Conservation (phyloP, 2,329 filamentous ascomycete species). For the Chalaropsis thielavioides region DNA sequence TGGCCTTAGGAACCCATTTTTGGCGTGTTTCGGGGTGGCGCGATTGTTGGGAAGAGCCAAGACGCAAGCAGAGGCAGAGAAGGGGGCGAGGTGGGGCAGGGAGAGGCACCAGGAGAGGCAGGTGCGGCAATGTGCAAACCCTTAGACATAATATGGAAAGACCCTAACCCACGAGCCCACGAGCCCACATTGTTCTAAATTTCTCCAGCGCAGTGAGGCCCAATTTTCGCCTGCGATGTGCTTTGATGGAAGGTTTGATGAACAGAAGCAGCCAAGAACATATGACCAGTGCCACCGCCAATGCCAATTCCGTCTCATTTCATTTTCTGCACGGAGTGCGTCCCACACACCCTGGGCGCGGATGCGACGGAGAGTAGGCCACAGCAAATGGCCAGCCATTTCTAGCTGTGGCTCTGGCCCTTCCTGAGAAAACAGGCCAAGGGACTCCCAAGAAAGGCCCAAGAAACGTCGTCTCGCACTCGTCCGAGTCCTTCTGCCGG, state of each 20-base stretch:
- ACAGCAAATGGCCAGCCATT: neutral
- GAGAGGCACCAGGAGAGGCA: no score
- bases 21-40: neutral
- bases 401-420: neutral
- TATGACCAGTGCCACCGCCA: neutral
- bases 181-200: neutral
- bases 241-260: neutral
- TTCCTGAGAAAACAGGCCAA: neutral
- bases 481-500: neutral
- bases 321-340: neutral
- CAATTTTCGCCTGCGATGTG: neutral
- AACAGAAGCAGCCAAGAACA: neutral
- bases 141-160: no score
- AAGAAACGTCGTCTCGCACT: neutral
- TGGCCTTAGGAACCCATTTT: neutral
- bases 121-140: no score
- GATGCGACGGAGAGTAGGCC: neutral
- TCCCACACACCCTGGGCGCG: neutral
- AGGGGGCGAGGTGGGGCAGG: no score
- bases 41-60: no score
- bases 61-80: no score
- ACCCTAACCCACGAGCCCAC: neutral
- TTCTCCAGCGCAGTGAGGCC: neutral
- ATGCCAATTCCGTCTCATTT: neutral
- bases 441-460: neutral